Evolutionary conservation across 1,284 basidiomycete genomes (phyloP), one percentile per base, ranked within the genome.

Genomic region (Wolfiporia cocos): DNA sequence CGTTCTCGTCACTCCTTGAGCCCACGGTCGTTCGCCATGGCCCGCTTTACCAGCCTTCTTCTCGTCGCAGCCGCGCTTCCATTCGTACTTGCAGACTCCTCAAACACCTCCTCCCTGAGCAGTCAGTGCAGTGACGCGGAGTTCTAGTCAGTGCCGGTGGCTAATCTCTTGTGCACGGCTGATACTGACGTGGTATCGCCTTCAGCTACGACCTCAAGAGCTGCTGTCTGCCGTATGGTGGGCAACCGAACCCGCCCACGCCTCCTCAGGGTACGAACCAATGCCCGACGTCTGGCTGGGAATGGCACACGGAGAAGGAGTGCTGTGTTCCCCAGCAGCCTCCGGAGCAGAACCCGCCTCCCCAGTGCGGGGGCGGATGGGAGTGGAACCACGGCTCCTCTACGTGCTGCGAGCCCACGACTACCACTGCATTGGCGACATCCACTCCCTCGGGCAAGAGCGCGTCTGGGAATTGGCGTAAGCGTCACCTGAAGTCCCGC

Each of bases 191-290:
- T 37, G 11, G 29, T 14, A 29, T 11, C 1, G 4, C 3, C 14
- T n/a, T 6, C 39, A 78, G 76, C 68, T 78, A 65, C 52, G 31
- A 51, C 2, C 51, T 50, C 9, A 73, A 72, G 54, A 51, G 51
- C 14, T 73, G 69, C 56, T 81, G 78, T 54, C 57, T 79, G 39
- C 70, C 70, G 11, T 49, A 65, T 37, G 77, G 76, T 36, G 76
- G 77, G 28, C 57, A 60, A 6, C 50, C 66, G 22, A 56, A 56
- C 28, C 63, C 71, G 4, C 70, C 72, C 11, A 20, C 57, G 14
- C 73, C 76, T 26, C 74, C 76, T 44, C 35, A 41, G 37, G 57
- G 19, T 74, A 74, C 70, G 70, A 33, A 55, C 52, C 41, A 66
- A 63, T 61, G 74, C 73, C 59, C 63, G 23, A 46, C 58, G n/a